phyloP scores from a whole-genome alignment of 2,329 filamentous ascomycete genomes.

The Chaetomiaceae sp. region DNA sequence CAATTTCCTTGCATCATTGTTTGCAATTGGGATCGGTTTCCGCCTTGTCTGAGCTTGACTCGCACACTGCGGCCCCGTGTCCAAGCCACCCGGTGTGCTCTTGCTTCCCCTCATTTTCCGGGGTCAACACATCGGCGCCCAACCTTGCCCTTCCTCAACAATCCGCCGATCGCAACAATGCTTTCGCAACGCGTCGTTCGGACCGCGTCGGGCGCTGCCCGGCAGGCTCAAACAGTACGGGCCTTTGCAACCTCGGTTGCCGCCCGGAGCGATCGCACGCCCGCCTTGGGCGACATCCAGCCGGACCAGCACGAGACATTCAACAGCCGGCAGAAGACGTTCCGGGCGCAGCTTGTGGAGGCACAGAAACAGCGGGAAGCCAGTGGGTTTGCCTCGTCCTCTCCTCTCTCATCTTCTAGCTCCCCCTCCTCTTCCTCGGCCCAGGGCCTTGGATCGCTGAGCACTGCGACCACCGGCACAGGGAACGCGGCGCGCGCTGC shows the following conservation, averaged over 20 bases:
- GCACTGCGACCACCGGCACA: constrained; percentile 41
- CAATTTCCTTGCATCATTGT: background rate
- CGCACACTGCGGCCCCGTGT: background rate
- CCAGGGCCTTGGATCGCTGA: constrained; percentile 57
- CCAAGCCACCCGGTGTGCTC: background rate
- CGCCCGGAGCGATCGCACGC: constrained; percentile 45
- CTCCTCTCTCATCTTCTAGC: constrained; percentile 12
- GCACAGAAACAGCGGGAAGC: constrained; percentile 79
- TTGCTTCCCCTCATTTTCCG: constrained; percentile 10
- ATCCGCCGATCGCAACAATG: constrained; percentile 34
- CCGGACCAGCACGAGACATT: constrained; percentile 69
- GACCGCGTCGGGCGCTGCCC: constrained; percentile 30
- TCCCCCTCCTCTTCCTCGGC: constrained; percentile 37
- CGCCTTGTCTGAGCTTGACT: background rate
- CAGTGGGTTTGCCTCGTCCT: constrained; percentile 56
- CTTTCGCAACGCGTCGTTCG: constrained; percentile 48
- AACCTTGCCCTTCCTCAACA: background rate
- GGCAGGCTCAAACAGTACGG: constrained; percentile 34
- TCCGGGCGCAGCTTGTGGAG: constrained; percentile 75
- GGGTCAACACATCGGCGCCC: constrained; percentile 1
- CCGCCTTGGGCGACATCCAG: constrained; percentile 81
- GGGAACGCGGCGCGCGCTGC: constrained; percentile 54
- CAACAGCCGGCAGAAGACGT: constrained; percentile 77
- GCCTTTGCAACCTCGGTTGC: constrained; percentile 53
- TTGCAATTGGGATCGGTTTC: constrained; percentile 2